These are phyloP conservation scores for Austroboletus niveus DNA, from an alignment of 1,284 basidiomycete species.

Conservation along the genomic window DNA sequence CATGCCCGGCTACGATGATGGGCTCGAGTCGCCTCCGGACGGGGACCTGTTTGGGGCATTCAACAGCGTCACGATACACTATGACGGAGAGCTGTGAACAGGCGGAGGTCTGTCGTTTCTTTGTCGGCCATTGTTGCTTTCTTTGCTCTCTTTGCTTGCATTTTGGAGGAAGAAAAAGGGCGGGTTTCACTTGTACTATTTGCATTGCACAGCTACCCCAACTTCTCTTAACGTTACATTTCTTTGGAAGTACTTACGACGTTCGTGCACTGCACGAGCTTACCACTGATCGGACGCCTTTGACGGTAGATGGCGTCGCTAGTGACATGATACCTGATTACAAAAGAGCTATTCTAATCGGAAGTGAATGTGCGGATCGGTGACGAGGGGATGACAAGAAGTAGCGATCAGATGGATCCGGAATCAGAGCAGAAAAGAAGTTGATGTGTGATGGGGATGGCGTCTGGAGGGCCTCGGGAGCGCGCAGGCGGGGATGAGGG, in stretches of 20 bases:
- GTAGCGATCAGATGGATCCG: slow-evolving; percentile 14
- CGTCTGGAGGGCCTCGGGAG: slow-evolving; percentile 15
- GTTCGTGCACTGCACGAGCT: slow-evolving; percentile 15
- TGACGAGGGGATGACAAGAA: slow-evolving; percentile 5
- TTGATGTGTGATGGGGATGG: slow-evolving; percentile 12
- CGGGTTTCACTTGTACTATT: slow-evolving; percentile 35
- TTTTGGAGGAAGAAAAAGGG: slow-evolving; percentile 16
- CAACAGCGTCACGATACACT: slow-evolving; percentile 84
- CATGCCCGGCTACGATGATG: slow-evolving; percentile 43
- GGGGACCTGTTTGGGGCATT: slow-evolving; percentile 78
- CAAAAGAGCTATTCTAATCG: slow-evolving; percentile 32
- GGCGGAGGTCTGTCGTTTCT: slow-evolving; percentile 17
- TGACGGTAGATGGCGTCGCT: slow-evolving; percentile 20
- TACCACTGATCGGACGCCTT: slow-evolving; percentile 21
- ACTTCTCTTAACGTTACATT: slow-evolving; percentile 18
- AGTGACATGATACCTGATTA: slow-evolving; percentile 33
- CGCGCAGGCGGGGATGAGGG: slow-evolving; percentile 10
- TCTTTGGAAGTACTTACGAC: slow-evolving; percentile 27
- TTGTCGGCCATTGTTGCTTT: slow-evolving; percentile 11
- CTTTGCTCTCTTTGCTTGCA: slow-evolving; percentile 17
- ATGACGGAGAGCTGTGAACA: slow-evolving; percentile 62
- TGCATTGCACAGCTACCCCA: slow-evolving; percentile 28
- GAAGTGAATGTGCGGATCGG: slow-evolving; percentile 2
- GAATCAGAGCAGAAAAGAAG: slow-evolving; percentile 25
- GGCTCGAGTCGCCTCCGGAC: slow-evolving; percentile 43